These are phyloP conservation scores for Blastomyces parvus DNA, from an alignment of 2,329 filamentous ascomycete species.

Conservation along the genomic window DNA sequence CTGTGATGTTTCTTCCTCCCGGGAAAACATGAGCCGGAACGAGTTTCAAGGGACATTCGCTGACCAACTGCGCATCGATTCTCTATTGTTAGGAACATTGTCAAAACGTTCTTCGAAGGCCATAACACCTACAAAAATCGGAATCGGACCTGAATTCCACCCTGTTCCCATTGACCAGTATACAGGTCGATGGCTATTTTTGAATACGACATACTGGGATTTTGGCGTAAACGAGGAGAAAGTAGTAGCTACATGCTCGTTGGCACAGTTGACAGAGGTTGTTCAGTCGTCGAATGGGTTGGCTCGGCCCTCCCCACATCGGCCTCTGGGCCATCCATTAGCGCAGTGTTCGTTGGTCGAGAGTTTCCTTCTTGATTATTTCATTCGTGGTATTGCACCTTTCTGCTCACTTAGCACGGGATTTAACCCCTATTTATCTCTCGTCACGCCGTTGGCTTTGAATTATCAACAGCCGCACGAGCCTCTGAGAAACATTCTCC, in stretches of 20 bases:
- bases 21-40: not conserved
- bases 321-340: conserved; percentile 14
- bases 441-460: conserved; percentile 19
- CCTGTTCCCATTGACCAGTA: conserved; percentile 12
- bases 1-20: not conserved
- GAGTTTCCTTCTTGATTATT: conserved; percentile 22
- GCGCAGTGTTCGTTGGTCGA: conserved; percentile 12
- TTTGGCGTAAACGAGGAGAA: conserved; percentile 12
- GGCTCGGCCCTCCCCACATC: not conserved
- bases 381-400: conserved; percentile 23
- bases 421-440: conserved; percentile 24
- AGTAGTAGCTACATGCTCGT: not conserved
- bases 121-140: conserved; percentile 3
- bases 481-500: conserved; percentile 21
- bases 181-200: conserved; percentile 20
- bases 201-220: conserved; percentile 21
- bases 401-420: conserved; percentile 24
- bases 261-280: not conserved
- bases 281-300: not conserved
- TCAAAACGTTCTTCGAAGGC: conserved; percentile 5
- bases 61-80: not conserved
- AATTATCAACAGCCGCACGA: conserved; percentile 14
- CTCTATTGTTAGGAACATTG: conserved; percentile 7
- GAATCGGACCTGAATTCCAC: conserved; percentile 5
- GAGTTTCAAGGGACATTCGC: not conserved